A percentile compares a stretch with the other conserved stretches of the same genome.
These are phyloP conservation scores for Paramecium sexaurelia DNA, from an alignment of 73 alveolate species.

Conservation along the genomic window DNA sequence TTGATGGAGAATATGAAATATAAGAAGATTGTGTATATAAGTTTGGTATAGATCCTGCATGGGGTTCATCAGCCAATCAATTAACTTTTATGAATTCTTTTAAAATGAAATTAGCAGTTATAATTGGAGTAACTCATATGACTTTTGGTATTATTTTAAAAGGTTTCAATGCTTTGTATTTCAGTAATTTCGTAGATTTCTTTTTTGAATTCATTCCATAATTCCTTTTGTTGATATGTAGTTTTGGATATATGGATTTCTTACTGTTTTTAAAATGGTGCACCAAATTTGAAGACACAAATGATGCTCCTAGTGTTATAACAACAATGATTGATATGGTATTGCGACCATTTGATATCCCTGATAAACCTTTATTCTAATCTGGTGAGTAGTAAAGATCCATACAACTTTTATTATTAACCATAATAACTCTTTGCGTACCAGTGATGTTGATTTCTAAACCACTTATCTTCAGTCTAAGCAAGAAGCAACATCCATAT, in stretches of 20 bases:
- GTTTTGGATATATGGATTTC: constrained; percentile 94
- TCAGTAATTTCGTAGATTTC: constrained; percentile 73
- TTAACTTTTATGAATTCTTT: constrained; percentile 80
- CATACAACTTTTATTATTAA: constrained; percentile 65
- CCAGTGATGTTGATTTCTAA: constrained; percentile 91
- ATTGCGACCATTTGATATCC: constrained; percentile 78
- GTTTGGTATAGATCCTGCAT: constrained; percentile 91
- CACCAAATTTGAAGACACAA: constrained; percentile 71
- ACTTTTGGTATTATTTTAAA: constrained; percentile 83
- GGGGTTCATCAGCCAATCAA: constrained; percentile 79
- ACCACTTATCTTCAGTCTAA: constrained; percentile 74
- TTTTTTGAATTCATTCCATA: constrained; percentile 86
- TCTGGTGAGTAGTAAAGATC: constrained; percentile 68
- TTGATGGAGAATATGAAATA: constrained; percentile 37
- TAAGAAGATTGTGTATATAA: constrained; percentile 80
- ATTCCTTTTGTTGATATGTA: constrained; percentile 73
- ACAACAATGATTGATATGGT: constrained; percentile 94
- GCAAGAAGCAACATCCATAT: background rate
- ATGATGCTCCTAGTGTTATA: constrained; percentile 89
- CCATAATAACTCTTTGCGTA: constrained; percentile 73
- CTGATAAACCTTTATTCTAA: constrained; percentile 78
- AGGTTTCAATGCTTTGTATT: constrained; percentile 80
- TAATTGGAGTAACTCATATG: constrained; percentile 89
- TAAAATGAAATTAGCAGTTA: constrained; percentile 93
- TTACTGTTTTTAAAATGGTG: constrained; percentile 89